Base-by-base conservation (phyloP, 306 rosid species). In the Psophocarpus tetragonolobus region DNA sequence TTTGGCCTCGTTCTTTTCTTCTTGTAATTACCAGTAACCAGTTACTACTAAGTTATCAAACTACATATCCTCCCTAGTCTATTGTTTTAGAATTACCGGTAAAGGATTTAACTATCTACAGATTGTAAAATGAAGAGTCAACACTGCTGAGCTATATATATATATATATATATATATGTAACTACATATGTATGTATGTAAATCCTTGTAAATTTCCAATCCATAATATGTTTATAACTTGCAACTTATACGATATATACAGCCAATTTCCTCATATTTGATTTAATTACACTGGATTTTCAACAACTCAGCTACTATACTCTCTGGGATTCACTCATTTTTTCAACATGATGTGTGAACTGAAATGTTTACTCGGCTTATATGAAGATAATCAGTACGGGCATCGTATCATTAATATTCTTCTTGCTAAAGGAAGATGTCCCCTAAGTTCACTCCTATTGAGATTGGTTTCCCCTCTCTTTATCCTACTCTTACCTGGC, bases 1-100 rank as follows among this genome's bases (percentile, higher is more conserved):
- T 79, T 82, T 82, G 86, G 86, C 80, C 80, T 85, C 3, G 84
- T 79, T 85, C 84, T 82, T 65, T 71, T 82, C 33, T 39, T 85
- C 1, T 36, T 78, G 72, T 85, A 81, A 62, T 3, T 48, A 68
- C n/a, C n/a, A n/a, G n/a, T n/a, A n/a, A n/a, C n/a, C n/a, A n/a
- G 20, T 11, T 20, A 53, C 4, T 50, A 7, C 0, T 13, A n/a
- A 14, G 23, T 12, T 13, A 51, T 54, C 8, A 57, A 30, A 60
- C 21, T n/a, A 30, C 13, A 12, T 26, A 57, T 24, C 7, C 7
- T 60, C 3, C 3, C 3, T n/a, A 13, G 8, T 18, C 26, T 44
- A 27, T 2, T 23, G 5, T 42, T 21, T 1, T 26, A 38, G 50
- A 65, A 5, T 18, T 65, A 65, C 17, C n/a, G n/a, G n/a, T n/a